These are phyloP conservation scores for Fusarium coicis DNA, from an alignment of 2,329 filamentous ascomycete genomes.

Conservation along the genomic window DNA sequence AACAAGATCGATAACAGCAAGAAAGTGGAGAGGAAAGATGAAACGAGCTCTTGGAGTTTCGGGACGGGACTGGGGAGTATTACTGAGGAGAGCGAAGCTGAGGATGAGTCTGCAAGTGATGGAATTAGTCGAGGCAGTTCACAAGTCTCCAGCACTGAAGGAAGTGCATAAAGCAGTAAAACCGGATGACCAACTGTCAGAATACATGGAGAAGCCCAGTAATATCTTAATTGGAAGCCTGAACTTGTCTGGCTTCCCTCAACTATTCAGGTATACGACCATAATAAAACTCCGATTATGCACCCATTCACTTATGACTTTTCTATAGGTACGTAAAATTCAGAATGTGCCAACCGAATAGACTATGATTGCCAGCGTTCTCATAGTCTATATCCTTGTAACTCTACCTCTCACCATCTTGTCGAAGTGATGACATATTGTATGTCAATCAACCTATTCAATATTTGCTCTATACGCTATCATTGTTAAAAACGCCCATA, in stretches of 20 bases:
- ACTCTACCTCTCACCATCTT: not conserved
- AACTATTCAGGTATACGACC: not conserved
- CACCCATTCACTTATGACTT: not conserved
- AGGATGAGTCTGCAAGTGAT: not conserved
- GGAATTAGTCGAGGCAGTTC: not conserved
- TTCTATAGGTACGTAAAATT: not conserved
- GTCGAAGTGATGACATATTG: not conserved
- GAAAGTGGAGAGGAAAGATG: not conserved
- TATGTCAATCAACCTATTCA: not conserved
- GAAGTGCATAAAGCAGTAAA: not conserved
- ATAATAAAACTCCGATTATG: not conserved
- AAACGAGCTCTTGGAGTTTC: not conserved
- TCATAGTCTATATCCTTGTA: not conserved
- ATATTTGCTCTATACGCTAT: not conserved
- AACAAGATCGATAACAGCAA: not conserved
- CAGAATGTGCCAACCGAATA: not conserved
- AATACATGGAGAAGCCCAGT: not conserved
- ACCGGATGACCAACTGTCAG: not conserved
- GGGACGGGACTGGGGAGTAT: conserved; percentile 2
- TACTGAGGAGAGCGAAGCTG: conserved; percentile 9
- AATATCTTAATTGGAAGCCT: not conserved
- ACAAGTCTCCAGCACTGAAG: not conserved
- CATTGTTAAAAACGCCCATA: not conserved
- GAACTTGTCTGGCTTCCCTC: not conserved
- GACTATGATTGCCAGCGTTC: not conserved